Base-by-base conservation (phyloP, 805 yeast genomes). In the Candida argentea region DNA sequence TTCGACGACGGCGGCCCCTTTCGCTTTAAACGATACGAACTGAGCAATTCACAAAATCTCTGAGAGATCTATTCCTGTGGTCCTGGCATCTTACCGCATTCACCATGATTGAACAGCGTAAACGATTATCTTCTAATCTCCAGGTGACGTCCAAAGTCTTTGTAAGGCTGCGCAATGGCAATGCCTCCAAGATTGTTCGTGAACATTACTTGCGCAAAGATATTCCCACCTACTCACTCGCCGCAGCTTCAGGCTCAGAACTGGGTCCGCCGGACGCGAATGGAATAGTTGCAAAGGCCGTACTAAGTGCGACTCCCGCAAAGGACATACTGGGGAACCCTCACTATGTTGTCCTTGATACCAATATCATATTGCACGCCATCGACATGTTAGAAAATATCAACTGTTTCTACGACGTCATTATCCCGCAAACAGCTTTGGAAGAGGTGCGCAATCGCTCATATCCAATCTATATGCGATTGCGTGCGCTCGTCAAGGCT, bases 121-220 rank as follows among this genome's bases (percentile, higher is more conserved):
- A 61, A 35, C 42, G 66, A 39, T 45, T 61, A 23, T 49, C 63
- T 5, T 39, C 53, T 14, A 68, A 67, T 5, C 50, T 62, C 14
- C 64, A 80, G 3, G 91, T 80, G 18, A 78, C 91, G 0, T 82
- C 80, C 26, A 89, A 89, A 52, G 95, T 91, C 10, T 89, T 82
- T 57, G 94, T 91, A 32, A 63, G 95, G 43, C 83, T 95, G 2
- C 69, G 91, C 43, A 75, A 80, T 37, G 97, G 97, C 6, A 77
- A 78, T 25, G 95, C 96, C 4, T 68, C 86, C 20, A 89, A 91
- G 50, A 70, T 91, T 16, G 94, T 89, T 6, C 68, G 96, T 39
- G 99, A 91, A 49, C 98, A 89, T 53, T 91, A 91, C 48, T 61
- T 91, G 32, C 70, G 98, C 52, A 73, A 72, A 30, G 99, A 91